A percentile compares a stretch with the other conserved stretches of the same genome.
Evolutionary conservation across 2,329 filamentous ascomycete species (phyloP).

Genomic region (Fusarium concolor): DNA sequence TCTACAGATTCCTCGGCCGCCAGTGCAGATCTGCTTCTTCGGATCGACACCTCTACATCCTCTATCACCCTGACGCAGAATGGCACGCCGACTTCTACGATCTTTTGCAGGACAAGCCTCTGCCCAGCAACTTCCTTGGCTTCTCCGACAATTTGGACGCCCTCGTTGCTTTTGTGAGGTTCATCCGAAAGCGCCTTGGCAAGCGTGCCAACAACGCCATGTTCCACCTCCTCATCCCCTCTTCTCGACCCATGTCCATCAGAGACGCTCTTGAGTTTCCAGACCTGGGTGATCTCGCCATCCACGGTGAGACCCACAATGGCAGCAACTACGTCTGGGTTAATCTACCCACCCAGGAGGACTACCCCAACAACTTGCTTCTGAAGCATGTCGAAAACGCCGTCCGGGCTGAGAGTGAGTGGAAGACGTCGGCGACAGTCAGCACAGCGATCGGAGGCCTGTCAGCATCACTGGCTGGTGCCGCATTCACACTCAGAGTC

Average conservation of each 20-base stretch:
- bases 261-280: slow-evolving; percentile 29
- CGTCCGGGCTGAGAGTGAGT: slow-evolving; percentile 23
- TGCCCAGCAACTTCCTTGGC: slow-evolving; percentile 30
- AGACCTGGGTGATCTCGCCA: slow-evolving; percentile 24
- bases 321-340: slow-evolving; percentile 34
- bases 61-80: slow-evolving; percentile 30
- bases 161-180: slow-evolving; percentile 26
- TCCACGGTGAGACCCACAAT: slow-evolving; percentile 32
- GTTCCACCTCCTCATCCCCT: slow-evolving; percentile 33
- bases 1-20: slow-evolving; percentile 25
- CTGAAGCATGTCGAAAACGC: slow-evolving; percentile 29
- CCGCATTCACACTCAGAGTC: slow-evolving; percentile 22
- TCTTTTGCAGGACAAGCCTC: slow-evolving; percentile 25
- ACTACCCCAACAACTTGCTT: slow-evolving; percentile 20
- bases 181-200: slow-evolving; percentile 29
- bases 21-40: slow-evolving; percentile 28
- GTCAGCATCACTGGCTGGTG: slow-evolving; percentile 27
- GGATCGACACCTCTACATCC: slow-evolving; percentile 30
- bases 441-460: slow-evolving; percentile 29
- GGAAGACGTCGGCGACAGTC: slow-evolving; percentile 34
- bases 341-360: slow-evolving; percentile 23
- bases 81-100: slow-evolving; percentile 35
- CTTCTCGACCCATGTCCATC: slow-evolving; percentile 32
- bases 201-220: slow-evolving; percentile 30
- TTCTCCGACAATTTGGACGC: slow-evolving; percentile 35